Evolutionary conservation across 306 rosid species (phyloP).

Genomic region (Parietaria judaica): DNA sequence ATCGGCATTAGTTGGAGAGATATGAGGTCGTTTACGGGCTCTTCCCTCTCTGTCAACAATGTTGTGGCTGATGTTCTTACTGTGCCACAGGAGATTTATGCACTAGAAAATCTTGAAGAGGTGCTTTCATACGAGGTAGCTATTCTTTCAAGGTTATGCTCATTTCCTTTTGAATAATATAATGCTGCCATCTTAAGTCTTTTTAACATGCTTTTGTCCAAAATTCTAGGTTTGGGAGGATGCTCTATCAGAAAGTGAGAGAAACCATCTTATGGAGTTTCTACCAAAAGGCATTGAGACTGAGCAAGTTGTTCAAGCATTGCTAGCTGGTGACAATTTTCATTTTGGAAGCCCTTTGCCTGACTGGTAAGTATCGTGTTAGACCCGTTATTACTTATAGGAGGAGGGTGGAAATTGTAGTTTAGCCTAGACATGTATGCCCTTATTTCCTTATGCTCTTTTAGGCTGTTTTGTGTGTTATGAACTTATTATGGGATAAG

Average conservation of each 20-base stretch:
- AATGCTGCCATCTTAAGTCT: conserved; percentile 11
- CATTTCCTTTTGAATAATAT: conserved; percentile 8
- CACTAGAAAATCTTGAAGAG: conserved; percentile 52
- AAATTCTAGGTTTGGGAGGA: conserved; percentile 76
- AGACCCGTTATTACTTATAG: neutral
- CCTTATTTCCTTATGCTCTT: no score
- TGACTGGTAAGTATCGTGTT: conserved; percentile 55
- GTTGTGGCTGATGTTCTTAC: conserved; percentile 60
- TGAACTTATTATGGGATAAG: no score
- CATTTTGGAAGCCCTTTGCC: conserved; percentile 72
- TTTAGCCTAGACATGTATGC: neutral
- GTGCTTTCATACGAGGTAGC: conserved; percentile 79
- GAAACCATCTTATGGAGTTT: conserved; percentile 54
- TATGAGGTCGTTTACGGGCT: conserved; percentile 40
- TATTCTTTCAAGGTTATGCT: conserved; percentile 17
- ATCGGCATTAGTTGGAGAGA: conserved; percentile 75
- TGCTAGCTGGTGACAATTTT: conserved; percentile 63
- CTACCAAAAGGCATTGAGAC: conserved; percentile 65
- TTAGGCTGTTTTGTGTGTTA: no score
- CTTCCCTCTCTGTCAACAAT: conserved; percentile 31
- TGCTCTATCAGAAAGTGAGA: conserved; percentile 69
- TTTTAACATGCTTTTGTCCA: conserved; percentile 10
- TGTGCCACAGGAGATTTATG: conserved; percentile 65
- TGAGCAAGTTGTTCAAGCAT: conserved; percentile 47
- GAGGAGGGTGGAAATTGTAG: no score